Conservation (phyloP, 805 yeast genomes). For the Lipomyces sp. region DNA sequence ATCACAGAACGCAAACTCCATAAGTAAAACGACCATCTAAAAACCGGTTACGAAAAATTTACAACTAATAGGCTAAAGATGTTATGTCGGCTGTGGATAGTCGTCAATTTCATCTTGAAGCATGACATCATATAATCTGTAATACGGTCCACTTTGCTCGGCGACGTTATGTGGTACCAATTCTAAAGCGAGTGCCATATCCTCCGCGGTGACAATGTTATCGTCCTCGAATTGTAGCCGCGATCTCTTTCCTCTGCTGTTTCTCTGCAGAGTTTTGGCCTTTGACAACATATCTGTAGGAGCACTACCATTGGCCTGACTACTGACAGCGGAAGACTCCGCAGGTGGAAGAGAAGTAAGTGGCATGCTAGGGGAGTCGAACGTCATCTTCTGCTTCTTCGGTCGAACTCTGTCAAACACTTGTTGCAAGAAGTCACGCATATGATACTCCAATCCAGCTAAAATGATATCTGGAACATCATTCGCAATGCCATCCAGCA, state of each 20-base stretch:
- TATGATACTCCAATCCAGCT: conserved; percentile 77
- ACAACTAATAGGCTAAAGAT: no score
- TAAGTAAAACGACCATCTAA: no score
- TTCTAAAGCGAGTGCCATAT: conserved; percentile 37
- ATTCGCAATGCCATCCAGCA: conserved; percentile 75
- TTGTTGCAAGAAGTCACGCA: conserved; percentile 69
- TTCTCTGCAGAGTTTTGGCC: conserved; percentile 34
- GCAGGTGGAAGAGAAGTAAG: background rate
- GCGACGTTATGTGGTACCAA: conserved; percentile 38
- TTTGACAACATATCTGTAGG: background rate
- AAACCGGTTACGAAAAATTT: no score
- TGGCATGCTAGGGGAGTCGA: conserved; percentile 5
- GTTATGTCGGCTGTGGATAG: background rate
- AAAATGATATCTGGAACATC: conserved; percentile 72
- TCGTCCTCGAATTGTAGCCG: conserved; percentile 37
- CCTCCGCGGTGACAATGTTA: conserved; percentile 37
- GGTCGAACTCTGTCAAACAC: conserved; percentile 69
- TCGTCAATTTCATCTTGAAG: conserved; percentile 39
- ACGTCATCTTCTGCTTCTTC: conserved; percentile 45
- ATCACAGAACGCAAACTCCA: no score
- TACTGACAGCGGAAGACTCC: no score
- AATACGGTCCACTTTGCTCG: conserved; percentile 39
- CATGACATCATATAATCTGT: conserved; percentile 37
- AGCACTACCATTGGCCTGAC: background rate
- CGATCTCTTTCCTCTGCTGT: no score